Conservation (phyloP, 2,329 filamentous ascomycete genomes). For the Neocucurbitaria cava region DNA sequence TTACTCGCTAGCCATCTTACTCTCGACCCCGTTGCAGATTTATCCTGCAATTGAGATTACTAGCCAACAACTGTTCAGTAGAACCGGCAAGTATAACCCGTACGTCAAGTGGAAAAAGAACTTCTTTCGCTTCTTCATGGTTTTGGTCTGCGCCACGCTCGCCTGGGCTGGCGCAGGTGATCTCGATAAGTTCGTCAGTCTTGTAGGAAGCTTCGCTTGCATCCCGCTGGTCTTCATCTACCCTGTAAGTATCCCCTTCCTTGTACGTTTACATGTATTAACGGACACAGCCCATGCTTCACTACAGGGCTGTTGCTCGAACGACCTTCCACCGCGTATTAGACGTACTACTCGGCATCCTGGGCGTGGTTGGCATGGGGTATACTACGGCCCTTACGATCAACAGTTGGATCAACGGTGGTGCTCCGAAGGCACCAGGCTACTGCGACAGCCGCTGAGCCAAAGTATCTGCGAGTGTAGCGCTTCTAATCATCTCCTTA, state of each 20-base stretch:
- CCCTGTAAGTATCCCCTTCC: conserved; percentile 70
- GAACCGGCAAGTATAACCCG: conserved; percentile 96
- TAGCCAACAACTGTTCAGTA: conserved; percentile 90
- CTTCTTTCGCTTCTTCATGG: conserved; percentile 90
- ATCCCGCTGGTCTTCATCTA: conserved; percentile 98
- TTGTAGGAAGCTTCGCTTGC: conserved; percentile 97
- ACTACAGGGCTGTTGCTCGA: conserved; percentile 80
- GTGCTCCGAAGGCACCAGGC: conserved; percentile 61
- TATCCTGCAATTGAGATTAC: conserved; percentile 98
- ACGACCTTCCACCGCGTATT: conserved; percentile 70
- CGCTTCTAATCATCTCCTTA: not conserved
- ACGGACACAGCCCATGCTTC: conserved; percentile 77
- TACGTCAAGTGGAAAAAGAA: conserved; percentile 99
- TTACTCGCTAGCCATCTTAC: conserved; percentile 95
- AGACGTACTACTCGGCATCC: conserved; percentile 79
- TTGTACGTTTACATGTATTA: conserved; percentile 27
- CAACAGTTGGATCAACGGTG: conserved; percentile 78
- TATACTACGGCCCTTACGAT: conserved; percentile 91
- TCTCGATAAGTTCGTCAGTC: conserved; percentile 94
- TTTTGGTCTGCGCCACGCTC: conserved; percentile 82
- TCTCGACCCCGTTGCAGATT: conserved; percentile 94
- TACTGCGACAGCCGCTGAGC: conserved; percentile 63
- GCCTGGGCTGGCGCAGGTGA: conserved; percentile 93
- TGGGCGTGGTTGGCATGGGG: conserved; percentile 85
- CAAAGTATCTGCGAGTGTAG: not conserved